Evolutionary conservation across 2,329 filamentous ascomycete species (phyloP).

Genomic region (Aspergillus sp.): DNA sequence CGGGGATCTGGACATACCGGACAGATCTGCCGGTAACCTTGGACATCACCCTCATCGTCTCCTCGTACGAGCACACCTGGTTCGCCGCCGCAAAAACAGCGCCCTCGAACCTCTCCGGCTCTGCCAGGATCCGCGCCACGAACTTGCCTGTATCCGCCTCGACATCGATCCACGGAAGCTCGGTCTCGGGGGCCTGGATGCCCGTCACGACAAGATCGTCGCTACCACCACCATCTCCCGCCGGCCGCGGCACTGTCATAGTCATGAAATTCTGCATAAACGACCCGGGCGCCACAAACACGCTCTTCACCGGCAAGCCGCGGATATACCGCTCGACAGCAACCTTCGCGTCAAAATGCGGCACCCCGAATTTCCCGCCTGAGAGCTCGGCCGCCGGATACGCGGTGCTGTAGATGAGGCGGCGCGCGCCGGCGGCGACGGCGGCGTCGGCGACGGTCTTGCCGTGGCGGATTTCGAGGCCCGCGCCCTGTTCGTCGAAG

Average conservation of each 20-base stretch:
- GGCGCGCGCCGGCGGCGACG: slow-evolving; percentile 16
- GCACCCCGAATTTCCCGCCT: slow-evolving; percentile 17
- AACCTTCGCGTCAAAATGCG: slow-evolving; percentile 29
- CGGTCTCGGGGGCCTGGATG: neutral
- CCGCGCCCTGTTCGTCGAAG: slow-evolving; percentile 17
- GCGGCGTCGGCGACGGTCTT: slow-evolving; percentile 21
- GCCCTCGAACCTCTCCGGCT: slow-evolving; percentile 2
- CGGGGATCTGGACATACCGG: slow-evolving; percentile 2
- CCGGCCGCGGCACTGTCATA: neutral
- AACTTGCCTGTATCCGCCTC: slow-evolving; percentile 5
- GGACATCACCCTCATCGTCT: slow-evolving; percentile 3
- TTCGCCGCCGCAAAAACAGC: slow-evolving; percentile 1
- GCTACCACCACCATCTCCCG: slow-evolving; percentile 1
- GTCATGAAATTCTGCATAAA: slow-evolving; percentile 6
- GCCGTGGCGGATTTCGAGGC: slow-evolving; percentile 15
- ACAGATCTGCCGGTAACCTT: slow-evolving; percentile 2
- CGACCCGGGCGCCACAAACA: slow-evolving; percentile 2
- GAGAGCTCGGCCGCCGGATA: slow-evolving; percentile 19
- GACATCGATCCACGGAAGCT: slow-evolving; percentile 1
- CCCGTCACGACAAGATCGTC: neutral
- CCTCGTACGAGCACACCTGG: slow-evolving; percentile 1
- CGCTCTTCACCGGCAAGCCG: slow-evolving; percentile 1
- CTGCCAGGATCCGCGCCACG: slow-evolving; percentile 1
- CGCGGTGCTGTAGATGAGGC: slow-evolving; percentile 24
- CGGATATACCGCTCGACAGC: slow-evolving; percentile 24